Evolutionary conservation across 208 protist species (phyloP).

Genomic region (Acanthamoeba lenticulata): DNA sequence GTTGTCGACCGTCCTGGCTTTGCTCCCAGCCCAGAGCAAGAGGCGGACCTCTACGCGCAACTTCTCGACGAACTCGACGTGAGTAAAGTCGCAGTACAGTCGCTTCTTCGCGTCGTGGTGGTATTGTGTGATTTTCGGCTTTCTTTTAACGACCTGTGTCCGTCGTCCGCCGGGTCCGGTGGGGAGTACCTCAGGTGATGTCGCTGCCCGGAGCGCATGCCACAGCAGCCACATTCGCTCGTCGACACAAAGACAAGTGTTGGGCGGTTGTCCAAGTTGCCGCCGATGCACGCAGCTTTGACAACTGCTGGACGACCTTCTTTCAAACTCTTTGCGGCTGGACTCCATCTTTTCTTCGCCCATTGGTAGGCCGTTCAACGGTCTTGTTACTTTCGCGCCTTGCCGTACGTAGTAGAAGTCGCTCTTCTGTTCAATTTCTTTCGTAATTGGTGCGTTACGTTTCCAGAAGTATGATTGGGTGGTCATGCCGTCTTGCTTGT

Average conservation of each 20-base stretch:
- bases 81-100: neutral
- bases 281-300: neutral
- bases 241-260: neutral
- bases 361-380: neutral
- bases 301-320: neutral
- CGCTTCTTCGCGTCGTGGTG: neutral
- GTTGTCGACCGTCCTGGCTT: neutral
- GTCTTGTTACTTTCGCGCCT: neutral
- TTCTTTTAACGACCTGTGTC: neutral
- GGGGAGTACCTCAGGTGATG: neutral
- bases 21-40: neutral
- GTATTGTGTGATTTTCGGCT: neutral
- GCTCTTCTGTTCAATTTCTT: neutral
- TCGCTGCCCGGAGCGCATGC: neutral
- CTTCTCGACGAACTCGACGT: slow-evolving; percentile 16
- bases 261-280: neutral
- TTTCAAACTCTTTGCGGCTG: neutral
- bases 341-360: neutral
- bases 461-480: neutral
- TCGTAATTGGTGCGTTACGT: neutral
- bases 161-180: neutral
- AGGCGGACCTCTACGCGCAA: neutral
- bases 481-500: neutral
- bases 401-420: neutral
- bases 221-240: neutral